Evolutionary conservation across 164 flowering plant species (phyloP), one percentile per base, ranked within the genome.

Genomic region (Dillenia suffruticosa): DNA sequence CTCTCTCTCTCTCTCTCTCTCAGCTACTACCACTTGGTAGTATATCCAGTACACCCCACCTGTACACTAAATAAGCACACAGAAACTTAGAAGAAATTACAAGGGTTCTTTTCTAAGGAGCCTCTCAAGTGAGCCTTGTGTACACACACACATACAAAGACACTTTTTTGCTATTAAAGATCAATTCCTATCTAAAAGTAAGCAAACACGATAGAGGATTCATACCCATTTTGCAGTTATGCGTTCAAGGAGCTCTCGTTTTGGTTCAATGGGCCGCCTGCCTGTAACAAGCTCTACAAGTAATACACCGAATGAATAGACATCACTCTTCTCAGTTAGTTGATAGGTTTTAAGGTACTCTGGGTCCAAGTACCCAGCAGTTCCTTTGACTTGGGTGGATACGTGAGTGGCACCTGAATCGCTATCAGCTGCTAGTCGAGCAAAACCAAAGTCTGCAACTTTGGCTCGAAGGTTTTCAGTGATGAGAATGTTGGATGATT

Each of bases 291-390:
- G 64, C 63, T 94, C 99, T 68, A 91, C 93, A 63, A 94, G 72
- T 52, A 94, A 69, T 24, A 94, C 88, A 13, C 99, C 99, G 64
- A 91, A 94, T 1, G 99, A 94, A 65, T 84, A 94, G 46, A 94
- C 97, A 75, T 91, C 99, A 63, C 97, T 94, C 70, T 94, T 94
- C 63, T 91, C 98, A 2, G 98, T 94, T 43, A 94, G 95, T 57
- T 91, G 96, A 67, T 86, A 86, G 22, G 96, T 91, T 61, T 70
- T 80, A 8, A 94, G 78, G 75, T 94, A 94, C 57, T 91, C 97
- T 10, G 98, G 98, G 68, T 94, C 98, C 56, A 94, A 79, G 79
- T 94, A 94, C 24, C 98, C 98, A 3, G 98, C 97, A 56, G 99
- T 94, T 68, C 99, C 99, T 77, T 91, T 94, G 50, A 94, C 96